Base-by-base conservation (phyloP, 2,329 filamentous ascomycete species). In the Rutstroemia sp. region DNA sequence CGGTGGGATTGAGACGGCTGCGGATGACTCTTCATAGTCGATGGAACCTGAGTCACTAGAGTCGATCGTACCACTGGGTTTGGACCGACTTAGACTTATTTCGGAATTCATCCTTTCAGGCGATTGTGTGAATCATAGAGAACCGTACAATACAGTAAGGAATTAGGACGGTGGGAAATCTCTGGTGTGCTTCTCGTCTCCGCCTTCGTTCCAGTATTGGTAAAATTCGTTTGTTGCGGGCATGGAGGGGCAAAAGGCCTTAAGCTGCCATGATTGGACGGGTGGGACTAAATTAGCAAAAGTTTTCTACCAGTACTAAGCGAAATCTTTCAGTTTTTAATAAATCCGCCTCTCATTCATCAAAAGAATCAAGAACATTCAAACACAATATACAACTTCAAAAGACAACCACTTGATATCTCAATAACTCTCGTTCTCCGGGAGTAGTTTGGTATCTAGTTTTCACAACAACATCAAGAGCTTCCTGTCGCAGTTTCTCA, bases 1-100 rank as follows among this genome's bases (percentile, higher is more conserved):
- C 41, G 79, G 77, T 51, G 87, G 87, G 53, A 95, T 85, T 46
- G 82, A 80, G 64, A 75, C 70, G 66, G 77, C 75, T 71, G 69
- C 70, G 66, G 77, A 75, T 71, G 69, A 47, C 21, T 61, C 67
- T 62, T 68, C 57, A 69, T 64, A 57, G 52, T 63, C 61, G 59
- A 60, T 10, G 10, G 23, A 14, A 46, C 19, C 19, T 16, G 42
- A 46, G 12, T 46, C 19, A 19, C 18, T 4, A 16, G 19, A 21
- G 9, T 14, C 25, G 25, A 18, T 45, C 9, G 16, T 34, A 46
- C 47, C 46, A 55, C 53, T 55, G 23, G 46, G 37, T 42, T 55
- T 42, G 23, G 45, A 16, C 2, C 18, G 34, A 25, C 42, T 46
- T 5, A 19, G 34, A 19, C 42, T 46, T 46, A 42, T 18, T 42